These are phyloP conservation scores for Candida hungchunana DNA, from an alignment of 805 yeast species.

Conservation along the genomic window DNA sequence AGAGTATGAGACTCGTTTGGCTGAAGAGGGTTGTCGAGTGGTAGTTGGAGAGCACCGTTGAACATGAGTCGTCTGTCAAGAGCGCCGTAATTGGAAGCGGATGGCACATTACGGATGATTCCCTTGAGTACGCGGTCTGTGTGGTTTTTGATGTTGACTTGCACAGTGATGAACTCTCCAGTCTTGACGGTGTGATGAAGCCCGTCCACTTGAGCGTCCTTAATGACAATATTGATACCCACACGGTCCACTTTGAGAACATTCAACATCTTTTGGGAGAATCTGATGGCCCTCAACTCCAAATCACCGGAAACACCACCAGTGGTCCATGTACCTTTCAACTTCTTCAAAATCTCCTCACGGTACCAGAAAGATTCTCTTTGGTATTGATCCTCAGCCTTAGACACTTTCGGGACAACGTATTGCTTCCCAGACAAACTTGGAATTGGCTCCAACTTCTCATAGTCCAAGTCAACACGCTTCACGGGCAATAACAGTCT, in stretches of 20 bases:
- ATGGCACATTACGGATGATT: constrained; percentile 55
- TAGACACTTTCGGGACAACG: constrained; percentile 44
- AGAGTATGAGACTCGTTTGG: constrained; percentile 41
- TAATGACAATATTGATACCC: constrained; percentile 26
- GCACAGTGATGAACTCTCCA: constrained; percentile 50
- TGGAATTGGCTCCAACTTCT: constrained; percentile 58
- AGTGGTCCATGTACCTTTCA: constrained; percentile 66
- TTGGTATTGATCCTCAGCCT: constrained; percentile 52
- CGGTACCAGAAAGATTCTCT: constrained; percentile 80
- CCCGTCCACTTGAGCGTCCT: constrained; percentile 24
- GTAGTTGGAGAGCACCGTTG: constrained; percentile 69
- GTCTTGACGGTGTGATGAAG: constrained; percentile 32
- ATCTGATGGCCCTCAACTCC: constrained; percentile 62
- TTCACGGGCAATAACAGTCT: constrained; percentile 70
- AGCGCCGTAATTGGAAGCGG: constrained; percentile 30
- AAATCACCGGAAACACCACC: constrained; percentile 49
- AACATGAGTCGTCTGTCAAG: constrained; percentile 57
- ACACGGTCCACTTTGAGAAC: constrained; percentile 48
- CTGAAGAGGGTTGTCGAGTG: constrained; percentile 37
- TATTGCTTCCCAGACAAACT: constrained; percentile 68
- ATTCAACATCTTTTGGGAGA: constrained; percentile 57
- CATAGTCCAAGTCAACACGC: constrained; percentile 42
- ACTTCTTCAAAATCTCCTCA: constrained; percentile 50
- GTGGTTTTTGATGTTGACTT: constrained; percentile 47
- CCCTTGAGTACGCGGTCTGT: constrained; percentile 43